A percentile compares a stretch with the other conserved stretches of the same genome.
Evolutionary conservation across 2,329 filamentous ascomycete genomes (phyloP).

Genomic region (Boeremia lycopersici): DNA sequence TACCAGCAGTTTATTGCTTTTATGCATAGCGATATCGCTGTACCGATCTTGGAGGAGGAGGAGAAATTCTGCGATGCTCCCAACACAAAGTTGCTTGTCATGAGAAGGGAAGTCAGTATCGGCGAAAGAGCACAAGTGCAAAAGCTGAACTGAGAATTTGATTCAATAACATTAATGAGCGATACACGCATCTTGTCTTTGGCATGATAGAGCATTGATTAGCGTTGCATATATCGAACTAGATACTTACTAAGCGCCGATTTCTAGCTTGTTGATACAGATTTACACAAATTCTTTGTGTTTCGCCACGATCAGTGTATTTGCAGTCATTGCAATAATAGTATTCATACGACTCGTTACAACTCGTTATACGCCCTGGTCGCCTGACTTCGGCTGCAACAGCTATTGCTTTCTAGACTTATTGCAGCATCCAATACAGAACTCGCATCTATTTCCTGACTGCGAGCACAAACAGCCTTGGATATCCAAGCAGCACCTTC

Average conservation of each 20-base stretch:
- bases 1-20: conserved; percentile 29
- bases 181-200: background rate
- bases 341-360: too few species aligned
- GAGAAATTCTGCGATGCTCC: conserved; percentile 22
- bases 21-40: conserved; percentile 23
- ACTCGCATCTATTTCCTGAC: conserved; percentile 28
- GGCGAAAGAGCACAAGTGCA: conserved; percentile 11
- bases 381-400: too few species aligned
- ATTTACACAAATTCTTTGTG: too few species aligned
- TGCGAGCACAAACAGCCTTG: conserved; percentile 61
- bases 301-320: too few species aligned
- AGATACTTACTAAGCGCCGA: background rate
- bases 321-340: too few species aligned
- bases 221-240: background rate
- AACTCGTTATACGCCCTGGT: too few species aligned
- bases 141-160: conserved; percentile 1
- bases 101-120: conserved; percentile 19
- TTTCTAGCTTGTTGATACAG: background rate
- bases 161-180: background rate
- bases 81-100: conserved; percentile 23
- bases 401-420: background rate
- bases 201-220: background rate
- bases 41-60: conserved; percentile 21
- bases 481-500: conserved; percentile 61
- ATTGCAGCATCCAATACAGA: background rate